Percentiles rank a stretch among this genome's conserved stretches.
phyloP scores from a whole-genome alignment of 192 early-diverging fungal species.

The Coemansia sp. region DNA sequence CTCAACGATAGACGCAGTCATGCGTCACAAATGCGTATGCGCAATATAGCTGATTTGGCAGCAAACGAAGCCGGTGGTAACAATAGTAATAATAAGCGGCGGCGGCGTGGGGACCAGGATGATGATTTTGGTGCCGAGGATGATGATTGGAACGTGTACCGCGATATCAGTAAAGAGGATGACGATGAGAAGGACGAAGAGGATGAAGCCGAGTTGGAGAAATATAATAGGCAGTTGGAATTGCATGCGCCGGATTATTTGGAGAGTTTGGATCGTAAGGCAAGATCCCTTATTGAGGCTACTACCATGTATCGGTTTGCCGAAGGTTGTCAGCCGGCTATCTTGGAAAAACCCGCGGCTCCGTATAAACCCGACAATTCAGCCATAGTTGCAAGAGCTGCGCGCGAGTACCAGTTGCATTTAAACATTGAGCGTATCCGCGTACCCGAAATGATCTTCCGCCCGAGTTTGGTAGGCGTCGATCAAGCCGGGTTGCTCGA shows the following conservation, averaged over 20 bases:
- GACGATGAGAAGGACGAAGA: slow-evolving; percentile 79
- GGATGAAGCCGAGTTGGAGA: slow-evolving; percentile 65
- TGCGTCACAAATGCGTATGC: slow-evolving; percentile 82
- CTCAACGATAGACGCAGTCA: slow-evolving; percentile 84
- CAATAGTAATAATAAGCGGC: slow-evolving; percentile 29
- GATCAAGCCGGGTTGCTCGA: slow-evolving; percentile 90
- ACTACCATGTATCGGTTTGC: slow-evolving; percentile 74
- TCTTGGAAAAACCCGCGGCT: slow-evolving; percentile 61
- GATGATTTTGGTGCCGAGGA: slow-evolving; percentile 94
- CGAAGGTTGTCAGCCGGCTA: slow-evolving; percentile 56
- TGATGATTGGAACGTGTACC: slow-evolving; percentile 90
- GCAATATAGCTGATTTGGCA: slow-evolving; percentile 82
- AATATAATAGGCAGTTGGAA: slow-evolving; percentile 70
- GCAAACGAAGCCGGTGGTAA: slow-evolving; percentile 36
- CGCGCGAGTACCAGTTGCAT: slow-evolving; percentile 78
- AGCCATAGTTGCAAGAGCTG: slow-evolving; percentile 38
- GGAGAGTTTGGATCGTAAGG: slow-evolving; percentile 68
- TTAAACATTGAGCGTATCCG: slow-evolving; percentile 88
- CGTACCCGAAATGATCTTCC: slow-evolving; percentile 89
- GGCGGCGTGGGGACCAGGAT: slow-evolving; percentile 58
- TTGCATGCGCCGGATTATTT: slow-evolving; percentile 75
- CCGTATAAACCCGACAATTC: slow-evolving; percentile 46
- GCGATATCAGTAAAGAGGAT: slow-evolving; percentile 85
- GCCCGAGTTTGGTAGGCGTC: slow-evolving; percentile 79
- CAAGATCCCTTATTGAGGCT: slow-evolving; percentile 63